Base-by-base conservation (phyloP, 2,329 filamentous ascomycete species). In the Gnomoniopsis sp. region DNA sequence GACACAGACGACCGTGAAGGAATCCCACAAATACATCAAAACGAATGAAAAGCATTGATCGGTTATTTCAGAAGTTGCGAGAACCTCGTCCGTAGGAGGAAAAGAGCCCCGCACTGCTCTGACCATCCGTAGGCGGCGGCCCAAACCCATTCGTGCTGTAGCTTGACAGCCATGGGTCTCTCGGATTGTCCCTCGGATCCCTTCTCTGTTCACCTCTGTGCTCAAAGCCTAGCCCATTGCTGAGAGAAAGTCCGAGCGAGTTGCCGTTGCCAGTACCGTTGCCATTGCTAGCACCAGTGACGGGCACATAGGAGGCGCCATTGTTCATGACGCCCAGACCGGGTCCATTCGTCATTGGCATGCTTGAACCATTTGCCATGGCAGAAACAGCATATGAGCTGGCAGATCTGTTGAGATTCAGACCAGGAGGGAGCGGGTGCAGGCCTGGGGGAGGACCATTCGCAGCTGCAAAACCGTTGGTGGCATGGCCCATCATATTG, bases 391-490 rank as follows among this genome's bases (percentile, higher is more conserved):
- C 21, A 33, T 62, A 62, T 2, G 60, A 54, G 8, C 26, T 38
- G 6, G 49, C 34, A 11, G 51, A 53, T 34, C 72, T 69, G 49
- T 65, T 65, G 6, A 49, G 70, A 15, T 76, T 79, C 36, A 93
- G 77, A 14, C 90, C 90, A 2, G 91, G 90, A 15, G 92, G 92
- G 12, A 10, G 53, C 7, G 85, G 86, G 1, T 85, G 72, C 10
- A 97, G 81, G 2, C 93, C 93, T 0, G 93, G 93, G 14, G 93
- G 93, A 23, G 93, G 93, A 0, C 90, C 87, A 66, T 80, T 89
- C 36, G 86, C 85, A 2, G 85, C 85, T 1, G 86, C 81, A 68
- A 91, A 93, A 41, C 83, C 80, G 63, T 81, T 83, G 23, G 77
- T 79, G 17, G 79, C 72, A 49, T 75, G 76, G 23, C 75, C 71